Evolutionary conservation across 495 filamentous ascomycete genomes (phyloP), one percentile per base, ranked within the genome.

Genomic region (Lepidopterella palustris): DNA sequence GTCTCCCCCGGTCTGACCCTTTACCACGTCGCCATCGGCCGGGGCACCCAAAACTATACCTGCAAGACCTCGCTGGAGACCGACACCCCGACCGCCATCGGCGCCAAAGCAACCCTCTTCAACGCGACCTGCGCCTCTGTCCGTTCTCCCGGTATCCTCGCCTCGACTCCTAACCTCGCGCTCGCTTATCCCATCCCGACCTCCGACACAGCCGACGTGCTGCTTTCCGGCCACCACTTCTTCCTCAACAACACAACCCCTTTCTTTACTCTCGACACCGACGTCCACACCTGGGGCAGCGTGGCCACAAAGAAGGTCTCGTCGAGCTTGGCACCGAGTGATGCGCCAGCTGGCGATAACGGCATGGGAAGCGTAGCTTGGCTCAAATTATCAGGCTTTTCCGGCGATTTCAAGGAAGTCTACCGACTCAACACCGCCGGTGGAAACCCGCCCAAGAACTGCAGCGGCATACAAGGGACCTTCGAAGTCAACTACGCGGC

Each of bases 1-100:
- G 81, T 83, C 13, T 73, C 77, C 18, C 60, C 77, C 8, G 86
- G 83, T 53, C 73, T 88, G 13, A 73, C 55, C 0, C 76, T 90
- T 27, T 81, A 80, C 69, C 89, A 93, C 68, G 85, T 96, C 28
- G 89, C 84, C 66, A 77, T 97, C 51, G 92, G 92, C 66, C 86
- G 89, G 31, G 92, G 92, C 35, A 92, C 85, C 10, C 82, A 97
- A 77, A 96, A 97, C 79, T 97, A 96, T 73, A 91, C 89, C 58
- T 97, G 92, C 78, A 77, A 80, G 32, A 69, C 78, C 29, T 79
- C 82, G 62, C 67, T 81, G 2, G 72, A 77, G 0, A 79, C 83
- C 0, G 69, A 73, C 0, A 56, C 60, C 0, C 92, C 92, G n/a
- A 70, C 69, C 4, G 72, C 83, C 18, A 70, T 79, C 40, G 93